Conservation (phyloP, 2,329 filamentous ascomycete genomes). For the Proliferodiscus dingleyae region DNA sequence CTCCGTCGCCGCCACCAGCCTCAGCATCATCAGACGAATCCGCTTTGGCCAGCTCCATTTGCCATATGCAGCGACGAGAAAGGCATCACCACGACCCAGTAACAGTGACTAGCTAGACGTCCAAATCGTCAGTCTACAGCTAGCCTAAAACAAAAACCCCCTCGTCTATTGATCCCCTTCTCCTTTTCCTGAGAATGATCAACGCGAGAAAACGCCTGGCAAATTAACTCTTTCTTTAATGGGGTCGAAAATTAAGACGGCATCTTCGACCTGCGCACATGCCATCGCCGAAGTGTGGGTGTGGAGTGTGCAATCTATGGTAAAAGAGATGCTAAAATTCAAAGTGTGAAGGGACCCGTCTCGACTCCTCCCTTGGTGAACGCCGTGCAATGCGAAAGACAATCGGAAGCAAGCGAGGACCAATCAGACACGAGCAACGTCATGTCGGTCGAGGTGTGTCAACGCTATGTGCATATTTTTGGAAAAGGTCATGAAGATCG, state of each 20-base stretch:
- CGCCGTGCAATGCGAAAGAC: slow-evolving; percentile 31
- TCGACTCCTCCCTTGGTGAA: slow-evolving; percentile 24
- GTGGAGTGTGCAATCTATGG: slow-evolving; percentile 32
- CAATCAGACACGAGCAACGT: slow-evolving; percentile 22
- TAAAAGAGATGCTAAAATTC: slow-evolving; percentile 27
- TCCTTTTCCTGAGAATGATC: too few species aligned
- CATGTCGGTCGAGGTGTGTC: slow-evolving; percentile 12
- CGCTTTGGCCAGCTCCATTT: background rate
- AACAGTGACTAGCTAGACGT: slow-evolving; percentile 4
- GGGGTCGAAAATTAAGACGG: slow-evolving; percentile 35
- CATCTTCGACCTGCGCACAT: slow-evolving; percentile 39
- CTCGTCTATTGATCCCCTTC: too few species aligned
- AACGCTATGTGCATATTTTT: slow-evolving; percentile 24
- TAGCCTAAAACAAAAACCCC: too few species aligned
- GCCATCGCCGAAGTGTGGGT: slow-evolving; percentile 31
- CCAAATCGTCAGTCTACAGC: slow-evolving; percentile 8
- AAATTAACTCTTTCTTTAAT: slow-evolving; percentile 9
- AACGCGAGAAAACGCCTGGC: slow-evolving; percentile 4
- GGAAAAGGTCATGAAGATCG: slow-evolving; percentile 29
- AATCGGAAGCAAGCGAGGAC: slow-evolving; percentile 19
- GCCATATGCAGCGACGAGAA: too few species aligned
- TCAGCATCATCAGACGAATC: background rate
- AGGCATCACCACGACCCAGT: slow-evolving; percentile 3
- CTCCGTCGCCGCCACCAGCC: slow-evolving; percentile 3
- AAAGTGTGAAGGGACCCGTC: slow-evolving; percentile 26